Evolutionary conservation across 129 eudicot species (phyloP).

Genomic region (Artemisia argyi): DNA sequence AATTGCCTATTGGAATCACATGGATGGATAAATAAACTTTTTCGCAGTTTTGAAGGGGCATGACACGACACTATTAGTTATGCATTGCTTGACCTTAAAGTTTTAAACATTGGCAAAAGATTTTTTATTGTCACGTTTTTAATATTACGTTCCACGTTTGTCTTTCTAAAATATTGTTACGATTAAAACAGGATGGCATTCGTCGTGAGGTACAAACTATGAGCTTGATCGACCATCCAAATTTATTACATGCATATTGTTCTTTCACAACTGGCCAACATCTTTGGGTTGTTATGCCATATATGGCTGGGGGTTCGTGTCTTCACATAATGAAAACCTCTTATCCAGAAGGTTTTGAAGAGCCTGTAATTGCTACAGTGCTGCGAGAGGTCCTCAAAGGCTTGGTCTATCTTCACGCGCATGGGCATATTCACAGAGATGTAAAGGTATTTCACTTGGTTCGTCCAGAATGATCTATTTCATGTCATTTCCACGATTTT

Average conservation of each 20-base stretch:
- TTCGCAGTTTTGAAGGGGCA: not conserved
- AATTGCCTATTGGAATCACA: no score
- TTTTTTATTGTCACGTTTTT: not conserved
- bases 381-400: conserved; percentile 92
- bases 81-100: conserved; percentile 9
- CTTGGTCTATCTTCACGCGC: conserved; percentile 87
- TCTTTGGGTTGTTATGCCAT: conserved; percentile 99
- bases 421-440: conserved; percentile 95
- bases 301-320: conserved; percentile 96
- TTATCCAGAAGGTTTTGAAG: conserved; percentile 94
- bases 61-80: not conserved
- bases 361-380: conserved; percentile 87
- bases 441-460: conserved; percentile 67
- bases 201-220: conserved; percentile 96
- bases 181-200: conserved; percentile 69
- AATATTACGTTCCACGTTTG: not conserved
- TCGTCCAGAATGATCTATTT: conserved; percentile 15
- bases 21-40: no score
- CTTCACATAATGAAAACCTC: conserved; percentile 91
- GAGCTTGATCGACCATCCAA: conserved; percentile 88
- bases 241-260: conserved; percentile 81
- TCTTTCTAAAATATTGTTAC: conserved; percentile 19
- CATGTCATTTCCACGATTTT: not conserved
- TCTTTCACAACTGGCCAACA: conserved; percentile 82
- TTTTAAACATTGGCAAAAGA: conserved; percentile 11